These are phyloP conservation scores for Candida manassasensis DNA, from an alignment of 805 yeast genomes.

Conservation along the genomic window DNA sequence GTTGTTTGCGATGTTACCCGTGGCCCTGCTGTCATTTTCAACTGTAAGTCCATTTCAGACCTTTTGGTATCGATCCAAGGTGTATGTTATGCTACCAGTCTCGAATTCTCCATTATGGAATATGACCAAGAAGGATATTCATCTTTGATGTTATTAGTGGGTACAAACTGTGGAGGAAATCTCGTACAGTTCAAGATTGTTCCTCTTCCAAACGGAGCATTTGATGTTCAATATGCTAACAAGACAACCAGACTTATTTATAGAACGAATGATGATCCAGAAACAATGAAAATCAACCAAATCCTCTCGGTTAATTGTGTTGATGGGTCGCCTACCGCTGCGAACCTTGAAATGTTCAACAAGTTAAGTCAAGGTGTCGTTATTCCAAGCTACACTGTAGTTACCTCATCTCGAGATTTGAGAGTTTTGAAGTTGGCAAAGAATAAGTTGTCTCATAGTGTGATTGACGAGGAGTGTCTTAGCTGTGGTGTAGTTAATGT, in stretches of 20 bases:
- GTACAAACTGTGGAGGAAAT: slow-evolving; percentile 71
- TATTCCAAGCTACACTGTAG: slow-evolving; percentile 58
- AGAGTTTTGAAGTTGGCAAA: slow-evolving; percentile 59
- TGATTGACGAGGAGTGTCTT: slow-evolving; percentile 46
- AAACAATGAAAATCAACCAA: slow-evolving; percentile 47
- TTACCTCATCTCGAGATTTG: slow-evolving; percentile 54
- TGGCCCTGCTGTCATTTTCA: slow-evolving; percentile 64
- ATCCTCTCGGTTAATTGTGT: slow-evolving; percentile 56
- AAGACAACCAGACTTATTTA: slow-evolving; percentile 35
- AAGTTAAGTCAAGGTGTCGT: slow-evolving; percentile 56
- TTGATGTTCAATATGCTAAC: slow-evolving; percentile 49
- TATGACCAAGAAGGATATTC: slow-evolving; percentile 64
- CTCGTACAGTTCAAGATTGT: slow-evolving; percentile 58
- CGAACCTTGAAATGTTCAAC: slow-evolving; percentile 53
- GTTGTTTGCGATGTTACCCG: slow-evolving; percentile 69
- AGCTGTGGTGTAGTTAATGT: slow-evolving; percentile 48
- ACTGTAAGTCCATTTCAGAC: slow-evolving; percentile 25
- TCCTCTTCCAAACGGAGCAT: slow-evolving; percentile 60
- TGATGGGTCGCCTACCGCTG: slow-evolving; percentile 62
- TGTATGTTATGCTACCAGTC: slow-evolving; percentile 43
- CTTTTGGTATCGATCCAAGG: slow-evolving; percentile 29
- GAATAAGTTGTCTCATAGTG: slow-evolving; percentile 59
- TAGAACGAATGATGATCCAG: slow-evolving; percentile 36
- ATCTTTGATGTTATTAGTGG: slow-evolving; percentile 68
- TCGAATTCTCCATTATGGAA: slow-evolving; percentile 73